Conservation (phyloP, 345 rosid species). For the Populus euphratica region DNA sequence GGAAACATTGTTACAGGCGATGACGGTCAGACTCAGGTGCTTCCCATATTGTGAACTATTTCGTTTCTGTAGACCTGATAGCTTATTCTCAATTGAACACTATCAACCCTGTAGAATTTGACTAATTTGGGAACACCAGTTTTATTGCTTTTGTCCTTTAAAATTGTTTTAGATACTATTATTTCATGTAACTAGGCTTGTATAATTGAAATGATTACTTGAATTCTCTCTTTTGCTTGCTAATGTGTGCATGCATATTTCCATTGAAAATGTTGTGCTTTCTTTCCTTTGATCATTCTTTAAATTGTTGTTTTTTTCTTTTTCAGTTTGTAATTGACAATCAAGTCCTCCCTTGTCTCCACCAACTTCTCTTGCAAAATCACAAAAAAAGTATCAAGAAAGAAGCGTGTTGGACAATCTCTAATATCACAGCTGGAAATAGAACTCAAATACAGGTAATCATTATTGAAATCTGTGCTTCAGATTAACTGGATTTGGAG, state of each 20-base stretch:
- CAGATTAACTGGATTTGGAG: background rate
- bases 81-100: background rate
- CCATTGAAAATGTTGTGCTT: background rate
- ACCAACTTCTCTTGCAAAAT: slow-evolving; percentile 29
- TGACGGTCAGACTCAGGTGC: slow-evolving; percentile 41
- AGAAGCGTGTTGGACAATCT: slow-evolving; percentile 36
- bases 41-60: background rate
- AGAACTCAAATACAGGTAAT: slow-evolving; percentile 33
- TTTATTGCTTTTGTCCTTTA: background rate
- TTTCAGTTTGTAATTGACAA: slow-evolving; percentile 28
- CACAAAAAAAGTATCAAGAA: slow-evolving; percentile 25
- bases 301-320: background rate
- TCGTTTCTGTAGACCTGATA: background rate
- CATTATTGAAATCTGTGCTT: background rate
- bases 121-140: background rate
- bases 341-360: slow-evolving; percentile 26
- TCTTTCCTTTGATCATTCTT: background rate
- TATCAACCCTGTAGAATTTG: background rate
- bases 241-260: background rate
- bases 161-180: background rate
- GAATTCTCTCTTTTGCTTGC: no score
- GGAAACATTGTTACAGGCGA: slow-evolving; percentile 39
- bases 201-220: background rate
- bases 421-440: slow-evolving; percentile 33
- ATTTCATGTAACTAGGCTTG: background rate